Conservation (phyloP, 1,284 basidiomycete genomes). For the Leccinum solheimii region DNA sequence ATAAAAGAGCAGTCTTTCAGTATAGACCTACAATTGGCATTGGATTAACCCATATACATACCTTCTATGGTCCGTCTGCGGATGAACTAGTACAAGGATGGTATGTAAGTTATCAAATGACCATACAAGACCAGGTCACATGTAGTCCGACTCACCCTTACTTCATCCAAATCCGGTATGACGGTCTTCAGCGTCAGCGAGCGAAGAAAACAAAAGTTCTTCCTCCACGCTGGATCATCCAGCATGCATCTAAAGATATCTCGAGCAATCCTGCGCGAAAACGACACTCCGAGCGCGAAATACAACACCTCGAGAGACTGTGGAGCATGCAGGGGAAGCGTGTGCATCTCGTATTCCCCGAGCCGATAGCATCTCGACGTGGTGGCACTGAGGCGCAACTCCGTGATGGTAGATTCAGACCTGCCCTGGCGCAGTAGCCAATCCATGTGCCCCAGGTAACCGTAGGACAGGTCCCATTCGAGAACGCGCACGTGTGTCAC, state of each 20-base stretch:
- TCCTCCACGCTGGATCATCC: not conserved
- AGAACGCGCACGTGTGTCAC: not conserved
- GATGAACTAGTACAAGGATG: not conserved
- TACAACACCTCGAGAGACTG: not conserved
- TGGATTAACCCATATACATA: not conserved
- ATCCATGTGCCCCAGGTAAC: not conserved
- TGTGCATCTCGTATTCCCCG: not conserved
- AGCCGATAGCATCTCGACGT: no score
- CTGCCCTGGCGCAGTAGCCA: not conserved
- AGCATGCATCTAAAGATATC: not conserved
- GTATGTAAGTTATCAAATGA: not conserved
- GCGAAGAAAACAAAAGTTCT: not conserved
- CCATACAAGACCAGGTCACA: not conserved
- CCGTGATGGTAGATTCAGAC: not conserved
- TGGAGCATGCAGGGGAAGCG: not conserved
- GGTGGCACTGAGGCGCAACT: not conserved
- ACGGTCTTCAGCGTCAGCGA: not conserved
- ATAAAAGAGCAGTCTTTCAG: not conserved
- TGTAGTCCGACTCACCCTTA: not conserved
- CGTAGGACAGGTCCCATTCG: not conserved
- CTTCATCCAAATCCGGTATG: no score
- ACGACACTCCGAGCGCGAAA: not conserved
- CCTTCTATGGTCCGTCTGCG: not conserved
- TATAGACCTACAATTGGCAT: not conserved
- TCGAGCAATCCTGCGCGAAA: not conserved